phyloP scores from a whole-genome alignment of 2,329 filamentous ascomycete species.

The Pseudogymnoascus sp. region DNA sequence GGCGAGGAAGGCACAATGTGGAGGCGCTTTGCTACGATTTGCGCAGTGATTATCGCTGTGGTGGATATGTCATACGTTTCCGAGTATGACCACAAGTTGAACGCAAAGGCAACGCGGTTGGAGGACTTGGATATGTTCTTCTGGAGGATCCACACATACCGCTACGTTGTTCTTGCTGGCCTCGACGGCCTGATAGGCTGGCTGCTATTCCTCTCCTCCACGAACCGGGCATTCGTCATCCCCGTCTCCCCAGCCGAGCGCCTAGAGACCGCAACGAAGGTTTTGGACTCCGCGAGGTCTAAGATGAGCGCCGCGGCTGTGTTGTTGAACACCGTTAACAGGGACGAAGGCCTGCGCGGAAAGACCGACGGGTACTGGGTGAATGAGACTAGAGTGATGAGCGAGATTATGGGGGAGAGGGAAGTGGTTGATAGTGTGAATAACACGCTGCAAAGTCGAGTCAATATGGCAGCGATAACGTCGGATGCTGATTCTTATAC shows the following conservation, averaged over 20 bases:
- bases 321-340: conserved; percentile 68
- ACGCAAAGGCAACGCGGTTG: conserved; percentile 53
- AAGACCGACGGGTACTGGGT: conserved; percentile 69
- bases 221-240: conserved; percentile 66
- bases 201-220: conserved; percentile 67
- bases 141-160: conserved; percentile 59
- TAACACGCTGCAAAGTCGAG: conserved; percentile 54
- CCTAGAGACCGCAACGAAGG: conserved; percentile 50
- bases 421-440: conserved; percentile 66
- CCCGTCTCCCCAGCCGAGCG: conserved; percentile 56
- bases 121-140: conserved; percentile 61
- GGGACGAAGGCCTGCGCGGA: conserved; percentile 63
- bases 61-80: conserved; percentile 59
- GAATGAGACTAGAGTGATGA: conserved; percentile 64
- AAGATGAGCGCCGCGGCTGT: conserved; percentile 68
- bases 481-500: conserved; percentile 58
- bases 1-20: conserved; percentile 59
- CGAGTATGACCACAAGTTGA: conserved; percentile 57
- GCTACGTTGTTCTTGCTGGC: conserved; percentile 54
- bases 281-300: conserved; percentile 51
- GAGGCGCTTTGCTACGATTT: conserved; percentile 61
- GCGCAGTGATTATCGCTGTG: conserved; percentile 48
- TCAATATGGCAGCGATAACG: conserved; percentile 54
- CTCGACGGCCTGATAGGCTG: conserved; percentile 58
- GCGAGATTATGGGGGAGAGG: conserved; percentile 68